Evolutionary conservation across 2,329 filamentous ascomycete species (phyloP).

Genomic region (Furcasterigmium furcatum): DNA sequence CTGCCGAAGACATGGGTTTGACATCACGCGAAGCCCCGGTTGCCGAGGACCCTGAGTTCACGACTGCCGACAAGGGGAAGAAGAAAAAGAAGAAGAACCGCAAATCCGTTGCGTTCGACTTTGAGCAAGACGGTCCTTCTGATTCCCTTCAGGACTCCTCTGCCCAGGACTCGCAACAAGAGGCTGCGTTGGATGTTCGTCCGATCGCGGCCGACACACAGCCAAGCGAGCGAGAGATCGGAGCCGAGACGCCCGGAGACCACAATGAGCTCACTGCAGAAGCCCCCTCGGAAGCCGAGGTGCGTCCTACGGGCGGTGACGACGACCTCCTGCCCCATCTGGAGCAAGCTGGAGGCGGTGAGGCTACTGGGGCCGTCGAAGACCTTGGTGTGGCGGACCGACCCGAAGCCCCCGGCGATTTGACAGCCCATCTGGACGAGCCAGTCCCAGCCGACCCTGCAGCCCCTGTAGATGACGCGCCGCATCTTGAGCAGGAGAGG

Average conservation of each 20-base stretch:
- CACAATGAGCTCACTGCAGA: neutral
- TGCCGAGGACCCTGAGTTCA: constrained; percentile 14
- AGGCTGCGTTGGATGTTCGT: too few relatives aligned
- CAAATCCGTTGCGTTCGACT: constrained; percentile 1
- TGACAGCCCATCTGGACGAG: constrained; percentile 1
- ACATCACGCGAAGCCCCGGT: constrained; percentile 9
- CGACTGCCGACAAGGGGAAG: constrained; percentile 27
- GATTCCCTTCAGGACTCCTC: neutral
- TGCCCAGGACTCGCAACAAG: too few relatives aligned
- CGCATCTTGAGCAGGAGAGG: neutral
- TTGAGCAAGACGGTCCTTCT: neutral
- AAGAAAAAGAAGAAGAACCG: constrained; percentile 41
- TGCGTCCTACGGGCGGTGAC: neutral
- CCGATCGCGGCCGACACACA: neutral
- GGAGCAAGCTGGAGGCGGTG: constrained; percentile 1
- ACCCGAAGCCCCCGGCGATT: neutral
- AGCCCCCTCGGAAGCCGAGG: neutral
- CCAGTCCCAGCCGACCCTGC: constrained; percentile 5
- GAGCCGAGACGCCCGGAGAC: neutral
- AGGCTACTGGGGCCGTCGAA: neutral
- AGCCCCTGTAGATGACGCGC: constrained; percentile 11
- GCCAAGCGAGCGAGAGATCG: neutral
- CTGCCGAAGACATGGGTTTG: too few relatives aligned
- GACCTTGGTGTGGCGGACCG: neutral
- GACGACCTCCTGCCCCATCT: neutral